A percentile compares a stretch with the other conserved stretches of the same genome.
phyloP scores from a whole-genome alignment of 306 rosid genomes.

The Pyrus betulifolia region DNA sequence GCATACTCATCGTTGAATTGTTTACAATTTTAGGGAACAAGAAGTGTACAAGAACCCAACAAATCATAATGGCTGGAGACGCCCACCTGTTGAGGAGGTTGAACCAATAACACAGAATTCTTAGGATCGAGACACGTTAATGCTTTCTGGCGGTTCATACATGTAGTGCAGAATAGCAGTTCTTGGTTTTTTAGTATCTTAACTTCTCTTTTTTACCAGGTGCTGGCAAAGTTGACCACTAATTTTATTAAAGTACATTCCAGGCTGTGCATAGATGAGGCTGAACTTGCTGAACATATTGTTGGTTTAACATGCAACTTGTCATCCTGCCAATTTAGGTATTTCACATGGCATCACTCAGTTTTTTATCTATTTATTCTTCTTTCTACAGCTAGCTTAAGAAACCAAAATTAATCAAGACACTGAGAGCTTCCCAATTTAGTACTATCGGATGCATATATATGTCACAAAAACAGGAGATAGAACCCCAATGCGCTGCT shows the following conservation, averaged over 20 bases:
- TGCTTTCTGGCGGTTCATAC: not conserved
- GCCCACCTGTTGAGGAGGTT: slow-evolving; percentile 93
- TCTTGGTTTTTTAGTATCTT: slow-evolving; percentile 9
- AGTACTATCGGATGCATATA: no score
- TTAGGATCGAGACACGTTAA: not conserved
- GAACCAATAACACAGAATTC: slow-evolving; percentile 20
- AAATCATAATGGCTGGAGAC: slow-evolving; percentile 53
- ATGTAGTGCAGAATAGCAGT: not conserved
- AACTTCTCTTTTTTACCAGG: slow-evolving; percentile 31
- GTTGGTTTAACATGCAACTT: slow-evolving; percentile 83
- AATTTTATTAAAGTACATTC: slow-evolving; percentile 69
- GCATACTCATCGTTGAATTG: slow-evolving; percentile 11
- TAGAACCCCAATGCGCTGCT: no score
- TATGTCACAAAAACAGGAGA: no score
- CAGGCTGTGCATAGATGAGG: slow-evolving; percentile 89
- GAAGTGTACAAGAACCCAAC: slow-evolving; percentile 70
- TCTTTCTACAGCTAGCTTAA: not conserved
- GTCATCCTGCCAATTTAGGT: slow-evolving; percentile 96
- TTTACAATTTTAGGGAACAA: slow-evolving; percentile 53
- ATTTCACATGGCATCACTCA: not conserved
- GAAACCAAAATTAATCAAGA: no score
- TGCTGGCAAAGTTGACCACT: slow-evolving; percentile 64
- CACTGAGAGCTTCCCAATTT: no score
- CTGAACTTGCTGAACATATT: slow-evolving; percentile 91
- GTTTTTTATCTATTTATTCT: not conserved